Percentiles rank a stretch among this genome's conserved stretches.
phyloP scores from a whole-genome alignment of 208 protist genomes.

The Leishmania mexicana region DNA sequence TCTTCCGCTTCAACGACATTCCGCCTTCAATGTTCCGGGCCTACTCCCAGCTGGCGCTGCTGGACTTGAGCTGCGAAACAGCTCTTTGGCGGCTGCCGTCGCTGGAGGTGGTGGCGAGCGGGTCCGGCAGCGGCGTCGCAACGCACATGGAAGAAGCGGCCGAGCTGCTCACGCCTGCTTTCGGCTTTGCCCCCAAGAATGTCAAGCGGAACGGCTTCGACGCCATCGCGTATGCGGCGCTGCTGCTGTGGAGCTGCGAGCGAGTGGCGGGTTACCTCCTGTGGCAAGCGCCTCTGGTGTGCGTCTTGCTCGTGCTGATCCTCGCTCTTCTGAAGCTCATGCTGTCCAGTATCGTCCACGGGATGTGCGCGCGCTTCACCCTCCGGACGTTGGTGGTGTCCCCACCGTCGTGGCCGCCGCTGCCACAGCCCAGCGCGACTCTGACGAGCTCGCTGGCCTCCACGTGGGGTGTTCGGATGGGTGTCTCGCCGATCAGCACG shows the following conservation, averaged over 20 bases:
- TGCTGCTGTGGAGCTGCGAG: slow-evolving; percentile 47
- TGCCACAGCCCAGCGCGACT: not conserved
- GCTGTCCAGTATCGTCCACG: slow-evolving; percentile 10
- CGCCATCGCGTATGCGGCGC: slow-evolving; percentile 43
- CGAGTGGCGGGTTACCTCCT: slow-evolving; percentile 33
- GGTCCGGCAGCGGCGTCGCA: not conserved
- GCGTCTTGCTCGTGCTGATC: slow-evolving; percentile 23
- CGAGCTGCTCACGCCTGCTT: slow-evolving; percentile 33
- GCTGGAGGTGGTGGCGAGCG: slow-evolving; percentile 12
- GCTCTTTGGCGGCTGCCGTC: slow-evolving; percentile 44
- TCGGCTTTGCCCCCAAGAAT: slow-evolving; percentile 52
- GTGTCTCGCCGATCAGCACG: slow-evolving; percentile 15
- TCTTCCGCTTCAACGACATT: slow-evolving; percentile 91
- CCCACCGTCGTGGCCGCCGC: slow-evolving; percentile 7
- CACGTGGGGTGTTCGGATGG: slow-evolving; percentile 2
- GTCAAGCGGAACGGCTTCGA: slow-evolving; percentile 44
- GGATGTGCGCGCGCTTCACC: slow-evolving; percentile 17
- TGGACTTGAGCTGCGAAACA: slow-evolving; percentile 46
- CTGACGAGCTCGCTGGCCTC: not conserved
- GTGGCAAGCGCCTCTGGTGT: slow-evolving; percentile 27
- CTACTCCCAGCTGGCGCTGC: slow-evolving; percentile 47
- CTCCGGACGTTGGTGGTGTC: slow-evolving; percentile 12
- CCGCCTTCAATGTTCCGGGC: slow-evolving; percentile 58
- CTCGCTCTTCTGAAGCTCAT: slow-evolving; percentile 36
- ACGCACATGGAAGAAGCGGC: slow-evolving; percentile 2